Evolutionary conservation across 495 filamentous ascomycete species (phyloP), one percentile per base, ranked within the genome.

Genomic region (Annulohypoxylon bovei): DNA sequence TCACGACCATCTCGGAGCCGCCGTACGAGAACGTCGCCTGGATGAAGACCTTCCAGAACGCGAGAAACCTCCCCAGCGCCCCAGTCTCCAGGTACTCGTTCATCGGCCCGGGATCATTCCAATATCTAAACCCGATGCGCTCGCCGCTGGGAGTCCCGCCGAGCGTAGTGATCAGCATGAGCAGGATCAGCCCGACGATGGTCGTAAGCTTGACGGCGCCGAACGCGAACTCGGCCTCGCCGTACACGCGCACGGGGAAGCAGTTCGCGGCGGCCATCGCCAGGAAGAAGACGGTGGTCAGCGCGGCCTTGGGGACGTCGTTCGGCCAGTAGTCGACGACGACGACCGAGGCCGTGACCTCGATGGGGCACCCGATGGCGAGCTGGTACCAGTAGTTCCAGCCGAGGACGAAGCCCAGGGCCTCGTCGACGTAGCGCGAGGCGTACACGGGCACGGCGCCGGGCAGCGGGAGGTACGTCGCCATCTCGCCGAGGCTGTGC

Each of bases 331-430:
- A 87, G 7, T 81, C 76, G 30, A 87, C 82, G 39, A 86, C 72
- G 7, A 80, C 76, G 14, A 78, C 74, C 14, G 75, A 77, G 11
- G 68, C 77, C 9, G 78, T 78, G 4, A 78, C 75, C 44, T 82
- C 81, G 56, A 80, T 76, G 1, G 79, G 77, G 25, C 79, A 77
- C 3, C 77, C 78, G 23, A 81, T 79, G 27, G 76, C 72, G n/a
- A 73, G 65, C 25, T 75, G 72, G 32, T 78, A 76, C 73, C 73
- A 80, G 28, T 77, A 88, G 67, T 90, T 91, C 89, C 89, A 92
- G 37, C 90, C 89, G 74, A 92, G 89, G 39, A 90, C 87, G 69
- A 92, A 92, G 6, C 91, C 91, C 72, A 92, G 77, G 65, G 88
- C 89, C 37, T 88, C 88, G 64, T 91, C 89, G 60, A 92, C 87